phyloP scores from a whole-genome alignment of 2,329 filamentous ascomycete genomes.

The Talaromyces sp. region DNA sequence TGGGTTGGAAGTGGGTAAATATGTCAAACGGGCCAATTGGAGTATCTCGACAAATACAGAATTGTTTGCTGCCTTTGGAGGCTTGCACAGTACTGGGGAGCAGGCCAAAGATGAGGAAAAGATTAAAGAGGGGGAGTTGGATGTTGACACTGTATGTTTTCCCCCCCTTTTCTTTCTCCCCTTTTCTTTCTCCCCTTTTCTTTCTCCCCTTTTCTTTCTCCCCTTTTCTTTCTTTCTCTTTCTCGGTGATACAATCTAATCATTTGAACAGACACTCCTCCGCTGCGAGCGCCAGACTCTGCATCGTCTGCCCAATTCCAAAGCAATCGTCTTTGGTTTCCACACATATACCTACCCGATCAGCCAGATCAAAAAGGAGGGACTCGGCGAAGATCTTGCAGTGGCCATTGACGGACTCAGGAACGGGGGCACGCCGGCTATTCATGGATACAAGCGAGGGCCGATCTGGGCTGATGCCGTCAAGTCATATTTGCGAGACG shows the following conservation, averaged over 20 bases:
- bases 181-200: neutral
- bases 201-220: too few species aligned
- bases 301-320: constrained; percentile 52
- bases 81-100: constrained; percentile 23
- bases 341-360: constrained; percentile 61
- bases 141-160: constrained; percentile 41
- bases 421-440: constrained; percentile 53
- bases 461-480: constrained; percentile 55
- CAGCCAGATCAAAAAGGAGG: constrained; percentile 53
- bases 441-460: constrained; percentile 56
- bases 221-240: neutral
- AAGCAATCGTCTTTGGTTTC: constrained; percentile 57
- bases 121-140: constrained; percentile 32
- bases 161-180: too few species aligned
- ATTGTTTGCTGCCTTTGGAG: constrained; percentile 37
- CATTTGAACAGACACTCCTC: constrained; percentile 38
- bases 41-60: constrained; percentile 35
- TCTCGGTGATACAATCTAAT: constrained; percentile 10
- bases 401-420: constrained; percentile 57
- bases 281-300: constrained; percentile 59
- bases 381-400: constrained; percentile 50
- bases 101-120: constrained; percentile 20
- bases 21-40: constrained; percentile 54
- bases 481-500: constrained; percentile 44
- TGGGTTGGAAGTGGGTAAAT: constrained; percentile 19